Conservation (phyloP, 352 stramenopile species). For the Lagenidium giganteum region DNA sequence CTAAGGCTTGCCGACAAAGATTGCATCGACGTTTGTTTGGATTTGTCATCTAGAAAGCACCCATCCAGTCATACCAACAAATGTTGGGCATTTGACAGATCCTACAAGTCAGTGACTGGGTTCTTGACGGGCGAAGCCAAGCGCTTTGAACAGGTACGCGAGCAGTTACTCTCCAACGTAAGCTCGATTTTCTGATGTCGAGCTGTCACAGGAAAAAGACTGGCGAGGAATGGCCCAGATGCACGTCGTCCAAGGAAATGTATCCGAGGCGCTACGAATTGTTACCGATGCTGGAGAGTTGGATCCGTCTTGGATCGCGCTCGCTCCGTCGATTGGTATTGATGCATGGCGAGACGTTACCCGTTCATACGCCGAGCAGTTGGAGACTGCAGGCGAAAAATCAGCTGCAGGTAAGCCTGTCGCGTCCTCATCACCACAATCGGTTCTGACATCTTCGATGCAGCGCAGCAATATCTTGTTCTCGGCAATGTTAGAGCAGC, state of each 20-base stretch:
- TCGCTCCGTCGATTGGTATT: constrained; percentile 65
- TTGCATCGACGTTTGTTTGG: no score
- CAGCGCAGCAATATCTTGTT: constrained; percentile 54
- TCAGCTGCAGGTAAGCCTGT: constrained; percentile 30
- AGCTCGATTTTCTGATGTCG: no score
- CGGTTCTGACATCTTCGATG: no score
- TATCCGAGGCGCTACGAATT: constrained; percentile 51
- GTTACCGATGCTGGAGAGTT: constrained; percentile 45
- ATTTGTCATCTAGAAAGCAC: no score
- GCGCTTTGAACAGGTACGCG: no score
- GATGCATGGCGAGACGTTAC: constrained; percentile 70
- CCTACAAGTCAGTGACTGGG: no score
- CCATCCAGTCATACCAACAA: no score
- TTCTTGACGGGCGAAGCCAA: no score
- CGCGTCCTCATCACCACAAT: no score
- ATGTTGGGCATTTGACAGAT: no score
- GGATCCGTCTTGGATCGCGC: constrained; percentile 46
- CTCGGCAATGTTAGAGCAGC: constrained; percentile 53
- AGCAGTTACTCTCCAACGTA: no score
- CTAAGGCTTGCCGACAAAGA: no score
- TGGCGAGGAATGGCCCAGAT: constrained; percentile 51
- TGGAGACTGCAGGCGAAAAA: constrained; percentile 36
- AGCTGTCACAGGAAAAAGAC: constrained; percentile 23
- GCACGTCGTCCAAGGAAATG: constrained; percentile 40
- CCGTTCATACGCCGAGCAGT: constrained; percentile 51